Evolutionary conservation across 2,329 filamentous ascomycete genomes (phyloP).

Genomic region (Ophiosphaerella herpotricha): DNA sequence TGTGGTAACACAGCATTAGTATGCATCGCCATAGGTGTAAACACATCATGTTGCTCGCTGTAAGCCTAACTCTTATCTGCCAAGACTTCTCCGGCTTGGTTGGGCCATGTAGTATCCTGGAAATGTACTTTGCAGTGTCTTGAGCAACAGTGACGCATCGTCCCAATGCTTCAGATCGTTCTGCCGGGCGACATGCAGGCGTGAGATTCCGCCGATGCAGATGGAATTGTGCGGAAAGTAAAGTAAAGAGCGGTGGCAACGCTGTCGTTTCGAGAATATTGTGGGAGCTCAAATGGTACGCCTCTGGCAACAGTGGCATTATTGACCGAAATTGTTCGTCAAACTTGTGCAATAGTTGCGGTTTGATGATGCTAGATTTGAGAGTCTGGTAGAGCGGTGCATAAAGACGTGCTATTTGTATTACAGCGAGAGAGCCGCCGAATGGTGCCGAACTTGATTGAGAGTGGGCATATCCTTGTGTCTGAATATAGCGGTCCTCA

Average conservation of each 20-base stretch:
- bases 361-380: slow-evolving; percentile 64
- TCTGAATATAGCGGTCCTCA: slow-evolving; percentile 76
- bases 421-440: slow-evolving; percentile 76
- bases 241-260: slow-evolving; percentile 74
- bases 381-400: slow-evolving; percentile 73
- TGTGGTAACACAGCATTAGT: slow-evolving; percentile 76
- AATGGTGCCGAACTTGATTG: slow-evolving; percentile 50
- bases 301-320: slow-evolving; percentile 73
- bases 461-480: slow-evolving; percentile 52
- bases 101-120: slow-evolving; percentile 62
- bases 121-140: slow-evolving; percentile 78
- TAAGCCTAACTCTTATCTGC: slow-evolving; percentile 64
- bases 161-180: slow-evolving; percentile 73
- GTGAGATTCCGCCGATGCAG: slow-evolving; percentile 88
- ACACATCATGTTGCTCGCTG: slow-evolving; percentile 75
- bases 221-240: slow-evolving; percentile 82
- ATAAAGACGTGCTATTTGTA: slow-evolving; percentile 81
- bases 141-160: slow-evolving; percentile 74
- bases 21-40: slow-evolving; percentile 87
- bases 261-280: slow-evolving; percentile 73
- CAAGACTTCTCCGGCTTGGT: slow-evolving; percentile 46
- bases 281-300: slow-evolving; percentile 70
- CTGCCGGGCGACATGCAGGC: slow-evolving; percentile 67
- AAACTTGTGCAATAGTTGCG: slow-evolving; percentile 73
- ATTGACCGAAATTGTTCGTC: slow-evolving; percentile 81